phyloP scores from a whole-genome alignment of 2,329 filamentous ascomycete genomes.

The Beauveria australis region DNA sequence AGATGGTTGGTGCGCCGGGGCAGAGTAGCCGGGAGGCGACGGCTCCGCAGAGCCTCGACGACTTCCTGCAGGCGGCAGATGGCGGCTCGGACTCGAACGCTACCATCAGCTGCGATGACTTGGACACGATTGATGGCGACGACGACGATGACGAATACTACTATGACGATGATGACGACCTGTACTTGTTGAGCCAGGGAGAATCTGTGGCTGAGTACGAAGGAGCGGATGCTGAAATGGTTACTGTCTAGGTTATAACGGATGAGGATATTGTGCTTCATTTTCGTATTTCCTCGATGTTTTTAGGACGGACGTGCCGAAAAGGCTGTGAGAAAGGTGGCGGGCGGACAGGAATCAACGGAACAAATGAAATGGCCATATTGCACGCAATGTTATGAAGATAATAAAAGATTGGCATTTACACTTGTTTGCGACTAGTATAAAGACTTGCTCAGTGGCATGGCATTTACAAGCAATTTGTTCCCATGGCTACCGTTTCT shows the following conservation, averaged over 20 bases:
- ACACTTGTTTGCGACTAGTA: too few species aligned
- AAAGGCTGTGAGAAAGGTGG: not conserved
- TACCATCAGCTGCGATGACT: slow-evolving; percentile 1
- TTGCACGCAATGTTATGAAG: too few species aligned
- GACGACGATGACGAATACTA: not conserved
- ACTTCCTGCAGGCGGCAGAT: slow-evolving; percentile 15
- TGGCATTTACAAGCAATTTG: not conserved
- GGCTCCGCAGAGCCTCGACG: slow-evolving; percentile 12
- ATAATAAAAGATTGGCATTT: not conserved
- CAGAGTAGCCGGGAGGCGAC: slow-evolving; percentile 16
- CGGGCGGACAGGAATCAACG: not conserved
- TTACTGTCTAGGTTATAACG: not conserved
- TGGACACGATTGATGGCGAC: not conserved
- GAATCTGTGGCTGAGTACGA: not conserved
- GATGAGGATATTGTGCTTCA: not conserved
- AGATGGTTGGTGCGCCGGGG: slow-evolving; percentile 23
- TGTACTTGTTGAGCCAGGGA: not conserved
- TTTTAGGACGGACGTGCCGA: not conserved
- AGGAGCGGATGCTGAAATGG: not conserved
- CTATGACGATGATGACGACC: not conserved
- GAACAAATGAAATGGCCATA: too few species aligned
- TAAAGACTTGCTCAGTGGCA: too few species aligned
- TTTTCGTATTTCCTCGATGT: not conserved
- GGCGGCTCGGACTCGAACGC: slow-evolving; percentile 4
- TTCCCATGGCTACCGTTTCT: not conserved